These are phyloP conservation scores for Capsicum chinense DNA, from an alignment of 257 asterid genomes.

Conservation along the genomic window DNA sequence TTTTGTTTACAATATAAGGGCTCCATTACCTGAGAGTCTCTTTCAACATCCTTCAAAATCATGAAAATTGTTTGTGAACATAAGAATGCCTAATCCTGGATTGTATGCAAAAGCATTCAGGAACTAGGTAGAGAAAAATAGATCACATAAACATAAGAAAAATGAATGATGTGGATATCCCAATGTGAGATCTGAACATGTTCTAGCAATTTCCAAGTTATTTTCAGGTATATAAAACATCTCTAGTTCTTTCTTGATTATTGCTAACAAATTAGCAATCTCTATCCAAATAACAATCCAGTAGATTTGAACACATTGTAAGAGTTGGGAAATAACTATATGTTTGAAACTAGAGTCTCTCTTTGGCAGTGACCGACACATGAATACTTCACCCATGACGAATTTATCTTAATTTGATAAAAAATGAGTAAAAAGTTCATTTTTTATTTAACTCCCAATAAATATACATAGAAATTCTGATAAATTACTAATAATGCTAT, in stretches of 20 bases:
- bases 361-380: not conserved
- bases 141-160: not conserved
- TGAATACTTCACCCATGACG: not conserved
- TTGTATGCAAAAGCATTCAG: not conserved
- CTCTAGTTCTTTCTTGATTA: not conserved
- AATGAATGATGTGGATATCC: not conserved
- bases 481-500: not conserved
- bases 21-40: not conserved
- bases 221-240: not conserved
- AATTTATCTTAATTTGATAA: not conserved
- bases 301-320: not conserved
- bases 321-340: not conserved
- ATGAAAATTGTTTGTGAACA: not conserved
- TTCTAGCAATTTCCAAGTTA: not conserved
- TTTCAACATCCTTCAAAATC: not conserved
- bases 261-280: not conserved
- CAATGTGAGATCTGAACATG: not conserved
- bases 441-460: not conserved
- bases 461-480: not conserved
- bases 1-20: not conserved
- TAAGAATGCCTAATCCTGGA: not conserved
- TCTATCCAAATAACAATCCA: not conserved
- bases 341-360: not conserved
- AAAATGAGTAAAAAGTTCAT: not conserved
- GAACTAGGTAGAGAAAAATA: not conserved